Conservation (phyloP, 2,329 filamentous ascomycete species). For the Annulohypoxylon truncatum region DNA sequence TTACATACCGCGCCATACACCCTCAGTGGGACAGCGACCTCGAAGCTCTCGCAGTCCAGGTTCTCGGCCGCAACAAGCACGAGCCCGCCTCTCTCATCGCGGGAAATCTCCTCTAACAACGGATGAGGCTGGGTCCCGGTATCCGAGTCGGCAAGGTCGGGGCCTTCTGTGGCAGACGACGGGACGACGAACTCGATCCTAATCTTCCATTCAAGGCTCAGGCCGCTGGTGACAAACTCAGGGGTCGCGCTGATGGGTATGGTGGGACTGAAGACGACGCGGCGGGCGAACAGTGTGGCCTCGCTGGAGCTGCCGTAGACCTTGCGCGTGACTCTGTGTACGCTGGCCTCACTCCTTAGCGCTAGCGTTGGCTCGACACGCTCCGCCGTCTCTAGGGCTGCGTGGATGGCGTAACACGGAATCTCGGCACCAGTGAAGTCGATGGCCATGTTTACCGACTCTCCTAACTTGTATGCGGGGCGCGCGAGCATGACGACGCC, state of each 20-base stretch:
- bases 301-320: constrained; percentile 83
- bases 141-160: neutral
- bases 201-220: constrained; percentile 89
- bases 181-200: constrained; percentile 93
- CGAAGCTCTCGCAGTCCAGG: constrained; percentile 87
- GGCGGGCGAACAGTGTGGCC: constrained; percentile 82
- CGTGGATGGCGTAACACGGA: constrained; percentile 85
- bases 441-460: constrained; percentile 84
- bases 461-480: constrained; percentile 88
- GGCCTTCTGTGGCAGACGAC: constrained; percentile 48
- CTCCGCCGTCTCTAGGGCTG: constrained; percentile 87
- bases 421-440: constrained; percentile 84
- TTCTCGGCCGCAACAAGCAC: constrained; percentile 83
- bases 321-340: constrained; percentile 86
- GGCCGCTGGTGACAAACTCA: constrained; percentile 89
- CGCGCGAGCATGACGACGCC: constrained; percentile 90
- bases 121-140: constrained; percentile 53
- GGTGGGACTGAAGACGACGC: constrained; percentile 82
- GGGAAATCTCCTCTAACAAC: constrained; percentile 81
- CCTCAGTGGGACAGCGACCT: constrained; percentile 84
- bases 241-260: constrained; percentile 88
- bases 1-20: constrained; percentile 77
- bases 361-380: constrained; percentile 83
- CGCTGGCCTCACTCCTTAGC: constrained; percentile 84
- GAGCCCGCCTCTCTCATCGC: constrained; percentile 79